Conservation (phyloP, 352 stramenopile species). For the Phytophthora pseudosyringae region DNA sequence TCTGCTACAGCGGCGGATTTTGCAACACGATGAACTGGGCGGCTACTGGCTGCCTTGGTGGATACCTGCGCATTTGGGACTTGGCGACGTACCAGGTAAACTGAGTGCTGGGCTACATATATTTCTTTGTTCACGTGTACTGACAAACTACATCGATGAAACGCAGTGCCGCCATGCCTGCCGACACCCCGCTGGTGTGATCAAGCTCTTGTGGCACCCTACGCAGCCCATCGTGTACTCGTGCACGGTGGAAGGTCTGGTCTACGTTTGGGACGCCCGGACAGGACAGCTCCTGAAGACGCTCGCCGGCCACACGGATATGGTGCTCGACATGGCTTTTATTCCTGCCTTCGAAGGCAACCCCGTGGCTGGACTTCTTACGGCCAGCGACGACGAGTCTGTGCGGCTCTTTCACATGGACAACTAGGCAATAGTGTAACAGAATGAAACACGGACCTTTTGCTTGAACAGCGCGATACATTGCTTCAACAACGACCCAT, state of each 20-base stretch:
- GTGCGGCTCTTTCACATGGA: slow-evolving; percentile 76
- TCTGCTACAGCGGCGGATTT: slow-evolving; percentile 88
- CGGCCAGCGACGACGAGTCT: slow-evolving; percentile 82
- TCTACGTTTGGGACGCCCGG: slow-evolving; percentile 93
- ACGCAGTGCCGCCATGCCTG: slow-evolving; percentile 87
- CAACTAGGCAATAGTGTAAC: slow-evolving; percentile 42
- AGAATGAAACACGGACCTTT: slow-evolving; percentile 14
- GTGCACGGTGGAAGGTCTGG: slow-evolving; percentile 85
- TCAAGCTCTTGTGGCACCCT: slow-evolving; percentile 92
- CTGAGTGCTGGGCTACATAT: neutral
- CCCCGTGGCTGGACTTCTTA: slow-evolving; percentile 67
- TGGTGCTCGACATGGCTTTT: slow-evolving; percentile 92
- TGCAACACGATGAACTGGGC: slow-evolving; percentile 95
- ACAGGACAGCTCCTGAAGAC: slow-evolving; percentile 79
- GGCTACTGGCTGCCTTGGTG: slow-evolving; percentile 95
- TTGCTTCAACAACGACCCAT: neutral
- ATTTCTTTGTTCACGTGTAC: neutral
- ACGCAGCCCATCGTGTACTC: slow-evolving; percentile 88
- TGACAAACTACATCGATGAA: slow-evolving; percentile 16
- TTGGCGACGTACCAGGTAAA: slow-evolving; percentile 83
- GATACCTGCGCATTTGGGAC: slow-evolving; percentile 97
- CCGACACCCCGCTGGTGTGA: slow-evolving; percentile 88
- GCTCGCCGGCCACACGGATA: slow-evolving; percentile 90
- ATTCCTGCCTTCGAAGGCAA: slow-evolving; percentile 52
- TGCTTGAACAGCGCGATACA: neutral